Base-by-base conservation (phyloP, 2,329 filamentous ascomycete species). In the Blastomyces emzantsi region DNA sequence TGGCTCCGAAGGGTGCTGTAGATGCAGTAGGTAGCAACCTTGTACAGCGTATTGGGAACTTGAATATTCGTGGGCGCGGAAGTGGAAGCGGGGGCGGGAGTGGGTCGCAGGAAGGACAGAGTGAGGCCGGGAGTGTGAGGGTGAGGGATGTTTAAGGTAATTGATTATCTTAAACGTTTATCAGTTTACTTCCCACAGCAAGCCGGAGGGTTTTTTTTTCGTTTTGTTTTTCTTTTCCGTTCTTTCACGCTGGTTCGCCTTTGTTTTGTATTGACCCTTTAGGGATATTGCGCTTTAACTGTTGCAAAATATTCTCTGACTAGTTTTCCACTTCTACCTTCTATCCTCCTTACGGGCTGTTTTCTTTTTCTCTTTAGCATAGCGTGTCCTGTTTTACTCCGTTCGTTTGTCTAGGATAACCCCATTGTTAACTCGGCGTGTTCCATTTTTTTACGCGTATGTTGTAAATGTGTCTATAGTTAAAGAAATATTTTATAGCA, bases 11-110 rank as follows among this genome's bases (percentile, higher is more conserved):
- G 64, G 93, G 92, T 0, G 93, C 93, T 0, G 92, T 97, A 2
- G 93, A 97, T 76, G 92, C 92, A 0, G 92, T 97, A 0, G 93
- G 93, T 0, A 93, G 88, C 75, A 93, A 92, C 68, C 86, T 97
- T 61, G 91, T 96, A 25, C 89, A 89, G 66, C 83, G 92, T 39
- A 94, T 97, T 69, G 90, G 91, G 7, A 89, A 87, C 64, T 85
- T 94, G 66, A 92, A 90, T 72, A 78, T 95, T 55, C 80, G 88
- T 19, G 83, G 84, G 43, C 71, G 77, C 25, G 72, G 71, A 33
- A 71, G 68, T 33, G 33, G 54, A 2, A 13, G 54, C 13, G 41
- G 33, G 33, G 7, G 33, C 33, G 33, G 57, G 8, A n/a, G 52
- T 30, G 74, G 68, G 63, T 71, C 70, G 9, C 75, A 75, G 59